A percentile compares a stretch with the other conserved stretches of the same genome.
Evolutionary conservation across 2,329 filamentous ascomycete species (phyloP).

Genomic region (Ceratocystis cubensis): DNA sequence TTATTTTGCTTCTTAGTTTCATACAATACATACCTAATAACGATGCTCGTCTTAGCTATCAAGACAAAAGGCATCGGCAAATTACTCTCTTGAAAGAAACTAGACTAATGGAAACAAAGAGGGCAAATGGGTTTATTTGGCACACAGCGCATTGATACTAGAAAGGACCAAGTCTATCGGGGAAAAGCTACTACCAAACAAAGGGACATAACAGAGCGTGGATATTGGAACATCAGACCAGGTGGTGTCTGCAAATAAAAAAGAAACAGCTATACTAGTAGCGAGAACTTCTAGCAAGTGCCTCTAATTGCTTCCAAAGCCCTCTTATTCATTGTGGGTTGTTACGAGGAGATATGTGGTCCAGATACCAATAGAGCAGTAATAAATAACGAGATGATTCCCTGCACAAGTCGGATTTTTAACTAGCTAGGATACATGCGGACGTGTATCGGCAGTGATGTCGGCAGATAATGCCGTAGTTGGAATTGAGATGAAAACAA

Average conservation of each 20-base stretch:
- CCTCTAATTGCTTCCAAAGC: not conserved
- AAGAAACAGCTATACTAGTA: not conserved
- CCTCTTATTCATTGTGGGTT: too few species aligned
- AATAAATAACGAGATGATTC: too few species aligned
- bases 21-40: conserved; percentile 7
- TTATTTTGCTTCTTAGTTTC: conserved; percentile 7
- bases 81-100: not conserved
- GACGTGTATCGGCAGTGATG: too few species aligned
- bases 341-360: too few species aligned
- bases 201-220: not conserved
- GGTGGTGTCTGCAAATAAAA: not conserved
- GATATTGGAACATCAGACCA: not conserved
- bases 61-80: not conserved
- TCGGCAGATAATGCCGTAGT: too few species aligned
- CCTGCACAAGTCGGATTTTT: too few species aligned
- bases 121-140: not conserved
- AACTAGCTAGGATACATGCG: too few species aligned
- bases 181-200: not conserved
- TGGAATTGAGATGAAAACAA: too few species aligned
- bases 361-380: too few species aligned
- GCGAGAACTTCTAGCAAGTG: not conserved
- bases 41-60: not conserved
- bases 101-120: not conserved
- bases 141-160: not conserved
- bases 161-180: not conserved